Percentiles rank a stretch among this genome's conserved stretches.
phyloP scores from a whole-genome alignment of 2,329 filamentous ascomycete genomes.

The Colletotrichum salicis region DNA sequence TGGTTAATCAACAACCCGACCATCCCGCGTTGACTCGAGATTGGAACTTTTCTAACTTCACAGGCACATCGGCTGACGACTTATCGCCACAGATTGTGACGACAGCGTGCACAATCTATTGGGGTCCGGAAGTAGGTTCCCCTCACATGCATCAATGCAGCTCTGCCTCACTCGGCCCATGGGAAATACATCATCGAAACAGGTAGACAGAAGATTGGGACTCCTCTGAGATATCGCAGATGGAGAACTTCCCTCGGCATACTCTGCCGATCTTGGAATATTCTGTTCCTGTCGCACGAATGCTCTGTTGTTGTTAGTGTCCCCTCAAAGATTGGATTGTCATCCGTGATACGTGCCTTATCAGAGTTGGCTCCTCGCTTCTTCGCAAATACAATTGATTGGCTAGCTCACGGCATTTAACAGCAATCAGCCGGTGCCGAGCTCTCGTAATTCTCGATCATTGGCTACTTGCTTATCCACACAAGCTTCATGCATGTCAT shows the following conservation, averaged over 20 bases:
- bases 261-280: neutral
- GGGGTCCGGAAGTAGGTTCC: neutral
- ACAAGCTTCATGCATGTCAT: neutral
- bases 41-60: neutral
- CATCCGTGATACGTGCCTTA: neutral
- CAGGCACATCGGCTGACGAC: neutral
- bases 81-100: neutral
- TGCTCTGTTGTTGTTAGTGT: neutral
- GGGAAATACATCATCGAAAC: neutral
- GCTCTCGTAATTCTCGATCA: neutral
- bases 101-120: neutral
- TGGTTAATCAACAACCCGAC: neutral
- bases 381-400: neutral
- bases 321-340: neutral
- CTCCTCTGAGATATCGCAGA: too few species aligned
- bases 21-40: neutral
- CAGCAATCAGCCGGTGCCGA: neutral
- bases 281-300: neutral
- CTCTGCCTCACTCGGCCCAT: too few species aligned
- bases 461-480: neutral
- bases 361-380: neutral
- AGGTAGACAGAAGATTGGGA: neutral
- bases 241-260: neutral
- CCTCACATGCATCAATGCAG: neutral
- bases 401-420: neutral